Base-by-base conservation (phyloP, 1,139 yeast species). In the Geotrichum fermentans region DNA sequence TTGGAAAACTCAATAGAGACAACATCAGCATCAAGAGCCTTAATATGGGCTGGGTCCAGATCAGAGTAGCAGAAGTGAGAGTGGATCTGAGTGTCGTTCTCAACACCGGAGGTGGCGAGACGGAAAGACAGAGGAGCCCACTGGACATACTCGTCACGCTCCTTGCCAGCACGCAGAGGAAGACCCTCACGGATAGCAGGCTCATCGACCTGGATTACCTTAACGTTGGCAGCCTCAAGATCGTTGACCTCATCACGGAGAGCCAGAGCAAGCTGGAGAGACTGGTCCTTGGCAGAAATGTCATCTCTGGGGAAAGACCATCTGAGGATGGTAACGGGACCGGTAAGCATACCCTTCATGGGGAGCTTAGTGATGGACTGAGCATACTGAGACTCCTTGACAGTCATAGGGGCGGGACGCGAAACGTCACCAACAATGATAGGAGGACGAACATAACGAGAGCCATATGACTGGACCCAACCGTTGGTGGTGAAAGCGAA, bases 301-400 rank as follows among this genome's bases (percentile, higher is more conserved):
- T 92, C 98, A 71, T 90, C 94, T 83, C 98, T 88, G 78, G 98
- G 98, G 97, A 92, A 92, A 66, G 98, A 92, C 98, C 98, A 92
- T 83, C 98, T 88, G 73, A 92, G 83, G 75, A 95, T 88, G 67
- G 98, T 92, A 65, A 92, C 95, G 72, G 98, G 98, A 77, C 98
- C 98, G 71, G 98, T 90, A 73, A 92, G 85, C 98, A 92, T 92
- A 86, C 98, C 98, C 83, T 92, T 92, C 82, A 92, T 85, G 71
- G 97, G 97, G 78, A 85, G 85, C 66, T 81, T 75, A 68, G 97
- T 89, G 69, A 92, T 75, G 57, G 96, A 86, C 80, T 94, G 98
- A 63, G 98, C 98, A 74, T 88, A 92, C 69, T 92, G 95, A 55
- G 97, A 90, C 80, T 94, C 98, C 81, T 89, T 90, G 64, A 92